Evolutionary conservation across 2,329 filamentous ascomycete species (phyloP), one percentile per base, ranked within the genome.

Genomic region (Nigrospora oryzae): DNA sequence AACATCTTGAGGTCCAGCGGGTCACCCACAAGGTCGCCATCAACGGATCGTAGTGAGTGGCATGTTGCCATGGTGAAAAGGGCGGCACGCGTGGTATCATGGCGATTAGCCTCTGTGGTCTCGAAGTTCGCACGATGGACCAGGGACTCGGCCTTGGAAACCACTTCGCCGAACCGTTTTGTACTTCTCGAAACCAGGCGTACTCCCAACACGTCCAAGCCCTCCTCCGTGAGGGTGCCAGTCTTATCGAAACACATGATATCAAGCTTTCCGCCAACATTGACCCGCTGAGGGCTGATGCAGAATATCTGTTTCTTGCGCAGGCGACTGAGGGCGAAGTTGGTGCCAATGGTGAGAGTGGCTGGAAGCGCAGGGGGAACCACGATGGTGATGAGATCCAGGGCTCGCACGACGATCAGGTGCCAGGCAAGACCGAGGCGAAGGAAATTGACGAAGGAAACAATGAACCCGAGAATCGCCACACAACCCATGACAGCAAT

Each of bases 211-310:
- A 98, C 88, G 62, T 98, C 94, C 36, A 98, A 69, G 0, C 93
- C 93, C 62, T 98, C 93, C 64, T 97, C 93, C 0, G 93, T 98
- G 44, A 98, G 70, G 0, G 93, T 98, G n/a, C 93, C 93, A 1
- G 93, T 98, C 68, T 98, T 98, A 67, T 98, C 93, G 52, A 98
- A 98, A 64, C 91, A 96, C 67, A 98, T 86, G 11, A 97, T 80
- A 59, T 98, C 93, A 4, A 98, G 70, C 64, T 97, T 97, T 41
- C 94, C 93, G 14, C 87, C 93, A 6, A 98, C 89, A 57, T 97
- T 98, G 46, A 98, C 91, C 56, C 93, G 80, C 59, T 98, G 93
- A 0, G 94, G 93, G 53, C 91, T 97, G 57, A 97, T 98, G 59
- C 93, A 98, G 60, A 95, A 98, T 34, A 98, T 96, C 37, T 89